These are phyloP conservation scores for Chytriomyces confervae DNA, from an alignment of 192 early-diverging fungal genomes.

Conservation along the genomic window DNA sequence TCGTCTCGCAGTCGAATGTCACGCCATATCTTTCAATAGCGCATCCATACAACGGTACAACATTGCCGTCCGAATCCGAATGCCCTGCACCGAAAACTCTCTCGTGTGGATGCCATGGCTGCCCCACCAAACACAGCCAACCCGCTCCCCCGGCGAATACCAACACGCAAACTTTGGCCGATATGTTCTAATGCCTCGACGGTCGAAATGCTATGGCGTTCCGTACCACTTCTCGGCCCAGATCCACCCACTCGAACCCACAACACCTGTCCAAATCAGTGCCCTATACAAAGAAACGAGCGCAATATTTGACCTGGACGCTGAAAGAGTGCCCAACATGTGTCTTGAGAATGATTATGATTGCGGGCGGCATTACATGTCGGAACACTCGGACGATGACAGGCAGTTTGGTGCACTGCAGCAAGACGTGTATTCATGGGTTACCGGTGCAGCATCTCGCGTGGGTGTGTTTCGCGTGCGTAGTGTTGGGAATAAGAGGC, in stretches of 20 bases:
- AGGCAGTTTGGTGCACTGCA: background rate
- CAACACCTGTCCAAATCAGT: background rate
- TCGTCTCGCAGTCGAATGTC: background rate
- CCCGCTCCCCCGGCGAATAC: background rate
- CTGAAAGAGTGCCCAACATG: background rate
- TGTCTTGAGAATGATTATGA: slow-evolving; percentile 1
- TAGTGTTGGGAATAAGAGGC: background rate
- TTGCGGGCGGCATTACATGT: background rate
- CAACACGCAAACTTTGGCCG: background rate
- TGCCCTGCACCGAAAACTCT: background rate
- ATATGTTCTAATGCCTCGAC: background rate
- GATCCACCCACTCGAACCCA: background rate
- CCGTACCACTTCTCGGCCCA: background rate
- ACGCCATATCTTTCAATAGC: background rate
- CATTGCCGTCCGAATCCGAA: background rate
- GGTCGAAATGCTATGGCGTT: background rate
- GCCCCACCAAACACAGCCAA: background rate
- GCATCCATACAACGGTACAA: background rate
- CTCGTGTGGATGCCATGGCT: background rate
- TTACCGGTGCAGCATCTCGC: background rate
- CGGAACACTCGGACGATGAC: background rate
- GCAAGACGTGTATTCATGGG: background rate
- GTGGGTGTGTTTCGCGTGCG: background rate
- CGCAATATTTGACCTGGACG: background rate
- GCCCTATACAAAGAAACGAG: background rate